Percentiles rank a stretch among this genome's conserved stretches.
phyloP scores from a whole-genome alignment of 148 eudicot genomes.

The Rhododendron simsii region DNA sequence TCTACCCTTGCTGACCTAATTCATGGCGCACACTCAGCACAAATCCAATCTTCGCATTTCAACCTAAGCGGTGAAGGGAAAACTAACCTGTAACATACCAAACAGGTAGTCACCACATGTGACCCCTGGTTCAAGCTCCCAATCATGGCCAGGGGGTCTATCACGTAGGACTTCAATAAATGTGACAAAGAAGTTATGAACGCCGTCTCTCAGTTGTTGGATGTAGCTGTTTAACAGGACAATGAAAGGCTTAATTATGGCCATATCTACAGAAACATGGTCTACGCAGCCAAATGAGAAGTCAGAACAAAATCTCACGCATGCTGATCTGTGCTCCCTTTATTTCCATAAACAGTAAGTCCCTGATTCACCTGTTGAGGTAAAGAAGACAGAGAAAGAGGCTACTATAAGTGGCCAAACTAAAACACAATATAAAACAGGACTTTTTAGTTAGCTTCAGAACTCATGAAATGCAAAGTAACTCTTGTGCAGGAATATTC shows the following conservation, averaged over 20 bases:
- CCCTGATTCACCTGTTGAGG: conserved; percentile 86
- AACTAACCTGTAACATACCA: conserved; percentile 90
- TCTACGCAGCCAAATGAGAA: not conserved
- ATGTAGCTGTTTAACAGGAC: conserved; percentile 59
- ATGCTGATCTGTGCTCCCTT: conserved; percentile 99
- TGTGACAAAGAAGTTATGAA: conserved; percentile 95
- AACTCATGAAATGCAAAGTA: not conserved
- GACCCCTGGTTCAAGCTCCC: conserved; percentile 99
- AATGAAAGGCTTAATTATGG: not conserved
- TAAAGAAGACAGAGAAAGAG: not conserved
- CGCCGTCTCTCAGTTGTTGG: conserved; percentile 98
- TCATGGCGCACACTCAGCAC: not conserved
- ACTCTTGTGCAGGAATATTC: not conserved
- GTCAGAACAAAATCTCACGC: conserved; percentile 56
- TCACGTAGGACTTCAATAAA: conserved; percentile 97
- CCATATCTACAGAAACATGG: not conserved
- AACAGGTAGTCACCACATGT: conserved; percentile 99
- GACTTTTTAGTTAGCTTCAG: not conserved
- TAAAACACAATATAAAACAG: not conserved
- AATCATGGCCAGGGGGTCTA: conserved; percentile 99
- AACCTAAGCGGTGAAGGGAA: not conserved
- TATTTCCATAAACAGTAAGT: conserved; percentile 87
- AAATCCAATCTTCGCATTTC: not conserved
- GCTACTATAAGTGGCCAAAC: not conserved
- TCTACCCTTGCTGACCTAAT: not conserved